phyloP scores from a whole-genome alignment of 495 filamentous ascomycete genomes.

The Bathelium albidoporum region DNA sequence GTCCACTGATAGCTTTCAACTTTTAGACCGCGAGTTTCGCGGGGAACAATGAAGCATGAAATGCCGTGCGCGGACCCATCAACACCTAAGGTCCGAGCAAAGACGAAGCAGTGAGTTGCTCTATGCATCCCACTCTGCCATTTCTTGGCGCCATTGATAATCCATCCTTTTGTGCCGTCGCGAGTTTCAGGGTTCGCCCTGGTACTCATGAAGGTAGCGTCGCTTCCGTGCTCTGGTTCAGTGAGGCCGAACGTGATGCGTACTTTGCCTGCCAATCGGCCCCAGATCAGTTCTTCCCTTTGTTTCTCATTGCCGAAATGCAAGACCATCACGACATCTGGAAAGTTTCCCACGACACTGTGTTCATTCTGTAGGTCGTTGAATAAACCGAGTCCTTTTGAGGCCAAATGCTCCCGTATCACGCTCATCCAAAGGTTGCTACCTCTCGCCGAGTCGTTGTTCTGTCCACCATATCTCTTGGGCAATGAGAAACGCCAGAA shows the following conservation, averaged over 20 bases:
- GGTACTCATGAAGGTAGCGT: conserved; percentile 49
- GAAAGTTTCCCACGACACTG: conserved; percentile 49
- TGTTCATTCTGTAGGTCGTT: conserved; percentile 56
- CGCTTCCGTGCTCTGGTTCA: conserved; percentile 50
- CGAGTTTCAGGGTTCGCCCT: conserved; percentile 29
- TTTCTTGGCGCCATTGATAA: conserved; percentile 47
- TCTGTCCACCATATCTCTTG: conserved; percentile 44
- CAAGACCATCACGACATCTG: conserved; percentile 46
- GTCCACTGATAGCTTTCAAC: conserved; percentile 50
- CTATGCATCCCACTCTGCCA: conserved; percentile 53
- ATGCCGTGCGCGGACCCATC: conserved; percentile 42
- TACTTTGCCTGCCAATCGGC: conserved; percentile 39
- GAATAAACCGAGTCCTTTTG: conserved; percentile 46
- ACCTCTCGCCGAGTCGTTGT: conserved; percentile 25
- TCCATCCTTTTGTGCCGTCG: conserved; percentile 35
- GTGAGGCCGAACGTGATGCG: conserved; percentile 49
- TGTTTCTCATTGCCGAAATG: conserved; percentile 44
- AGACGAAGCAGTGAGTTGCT: conserved; percentile 49
- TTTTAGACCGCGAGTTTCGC: conserved; percentile 35
- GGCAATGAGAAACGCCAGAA: conserved; percentile 49
- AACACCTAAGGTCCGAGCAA: conserved; percentile 42
- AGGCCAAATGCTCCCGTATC: conserved; percentile 47
- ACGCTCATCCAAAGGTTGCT: conserved; percentile 51
- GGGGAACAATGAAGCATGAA: conserved; percentile 47
- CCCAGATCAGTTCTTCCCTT: conserved; percentile 39